A percentile compares a stretch with the other conserved stretches of the same genome.
phyloP scores from a whole-genome alignment of 2,329 filamentous ascomycete genomes.

The Hymenoscyphus repandus region DNA sequence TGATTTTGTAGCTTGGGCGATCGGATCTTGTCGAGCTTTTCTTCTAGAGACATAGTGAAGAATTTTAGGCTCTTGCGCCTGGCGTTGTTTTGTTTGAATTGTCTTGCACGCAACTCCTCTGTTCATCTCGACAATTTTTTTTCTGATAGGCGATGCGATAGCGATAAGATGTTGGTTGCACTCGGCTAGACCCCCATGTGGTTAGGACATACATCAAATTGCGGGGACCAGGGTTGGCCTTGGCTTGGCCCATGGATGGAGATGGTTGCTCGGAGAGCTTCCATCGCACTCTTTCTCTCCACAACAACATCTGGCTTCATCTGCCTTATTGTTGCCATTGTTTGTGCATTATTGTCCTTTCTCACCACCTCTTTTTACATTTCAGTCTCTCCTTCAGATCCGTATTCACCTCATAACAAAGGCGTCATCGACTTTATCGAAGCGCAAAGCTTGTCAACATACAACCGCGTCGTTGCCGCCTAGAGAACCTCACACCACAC shows the following conservation, averaged over 20 bases:
- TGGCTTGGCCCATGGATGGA: constrained; percentile 5
- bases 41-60: constrained; percentile 60
- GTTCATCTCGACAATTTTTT: background rate
- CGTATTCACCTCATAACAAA: background rate
- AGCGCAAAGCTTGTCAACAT: background rate
- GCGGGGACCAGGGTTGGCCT: background rate
- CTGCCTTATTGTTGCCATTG: background rate
- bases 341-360: background rate
- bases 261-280: constrained; percentile 5
- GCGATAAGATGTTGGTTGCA: background rate
- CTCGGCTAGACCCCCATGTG: too few species aligned
- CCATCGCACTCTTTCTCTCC: constrained; percentile 3
- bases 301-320: background rate
- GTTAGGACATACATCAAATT: too few species aligned
- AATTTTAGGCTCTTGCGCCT: constrained; percentile 26
- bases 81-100: background rate
- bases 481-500: too few species aligned
- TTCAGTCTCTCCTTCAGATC: background rate
- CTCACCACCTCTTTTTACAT: background rate
- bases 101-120: too few species aligned
- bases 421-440: constrained; percentile 8
- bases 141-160: background rate
- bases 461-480: too few species aligned
- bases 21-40: constrained; percentile 96
- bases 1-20: constrained; percentile 94